Evolutionary conservation across 768 basidiomycete genomes (phyloP).

Genomic region (Boletus reticuloceps): DNA sequence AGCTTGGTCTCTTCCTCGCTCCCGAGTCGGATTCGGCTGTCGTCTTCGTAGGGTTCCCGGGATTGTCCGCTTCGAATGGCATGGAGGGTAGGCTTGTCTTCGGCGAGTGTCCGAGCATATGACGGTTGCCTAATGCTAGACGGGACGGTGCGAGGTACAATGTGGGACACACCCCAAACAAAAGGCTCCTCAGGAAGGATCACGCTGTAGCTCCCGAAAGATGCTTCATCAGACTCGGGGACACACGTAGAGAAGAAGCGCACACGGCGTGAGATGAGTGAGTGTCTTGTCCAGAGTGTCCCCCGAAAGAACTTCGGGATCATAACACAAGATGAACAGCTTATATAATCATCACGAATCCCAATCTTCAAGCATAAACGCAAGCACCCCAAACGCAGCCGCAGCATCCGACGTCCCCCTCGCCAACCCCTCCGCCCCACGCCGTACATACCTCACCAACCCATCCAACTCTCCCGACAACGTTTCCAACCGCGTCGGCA

Average conservation of each 20-base stretch:
- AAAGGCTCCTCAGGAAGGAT: conserved; percentile 67
- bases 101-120: conserved; percentile 37
- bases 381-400: conserved; percentile 64
- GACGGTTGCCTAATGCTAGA: conserved; percentile 49
- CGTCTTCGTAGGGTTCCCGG: conserved; percentile 15
- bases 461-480: conserved; percentile 70
- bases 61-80: background rate
- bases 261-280: background rate
- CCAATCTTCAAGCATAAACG: conserved; percentile 81
- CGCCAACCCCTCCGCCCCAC: conserved; percentile 69
- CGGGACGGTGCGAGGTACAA: conserved; percentile 57
- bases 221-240: conserved; percentile 4
- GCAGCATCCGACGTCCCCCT: conserved; percentile 59
- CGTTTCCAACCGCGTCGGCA: conserved; percentile 53
- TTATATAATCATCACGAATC: conserved; percentile 37
- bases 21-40: conserved; percentile 48
- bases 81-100: background rate
- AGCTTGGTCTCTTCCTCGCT: conserved; percentile 51
- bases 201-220: conserved; percentile 55
- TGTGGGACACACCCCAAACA: conserved; percentile 61
- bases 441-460: conserved; percentile 63
- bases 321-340: background rate
- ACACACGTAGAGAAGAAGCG: conserved; percentile 5
- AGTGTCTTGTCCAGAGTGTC: background rate
- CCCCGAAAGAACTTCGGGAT: background rate